Base-by-base conservation (phyloP, 176 grass and related monocot species). In the Cenchrus americanus region DNA sequence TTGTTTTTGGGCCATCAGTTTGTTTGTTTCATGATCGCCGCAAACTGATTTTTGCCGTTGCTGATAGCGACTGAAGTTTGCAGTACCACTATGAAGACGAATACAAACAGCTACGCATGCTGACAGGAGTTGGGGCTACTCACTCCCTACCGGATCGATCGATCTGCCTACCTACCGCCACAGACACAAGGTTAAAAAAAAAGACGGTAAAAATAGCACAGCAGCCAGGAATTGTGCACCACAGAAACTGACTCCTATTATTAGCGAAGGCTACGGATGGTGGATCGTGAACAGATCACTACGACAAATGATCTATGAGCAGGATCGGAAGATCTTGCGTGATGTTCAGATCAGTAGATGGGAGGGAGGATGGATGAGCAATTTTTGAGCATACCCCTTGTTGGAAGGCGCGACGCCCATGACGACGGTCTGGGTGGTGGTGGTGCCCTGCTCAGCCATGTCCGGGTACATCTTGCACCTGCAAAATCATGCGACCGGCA, bases 401-500 rank as follows among this genome's bases (percentile, higher is more conserved):
- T 87, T 88, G 74, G 69, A 72, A n/a, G 92, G 91, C 22, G 83
- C 89, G 3, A 94, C 82, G 2, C 89, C 94, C 77, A 87, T 75
- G 80, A 97, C 5, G 57, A 69, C 14, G 15, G 89, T 80, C 82
- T 94, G 89, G 8, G 85, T 54, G 76, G 73, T 79, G 55, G 83
- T 74, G 73, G 49, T 82, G 74, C 65, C 83, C 59, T 84, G 68
- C 69, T 94, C 88, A 52, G 68, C 73, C 94, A 91, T 73, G 3
- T 60, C 92, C 32, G 86, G 94, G 88, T 94, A 92, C 92, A 92
- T 94, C 73, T 83, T 88, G 83, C 90, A 97, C 41, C 94, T 94
- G 83, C 83, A 80, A 30, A 21, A 0, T 21, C 0, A 59, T 3
- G 10, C 55, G 8, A 4, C 17, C 53, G 3, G 19, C 54, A n/a